phyloP scores from a whole-genome alignment of 2,329 filamentous ascomycete genomes.

The Blastomyces emzantsi region DNA sequence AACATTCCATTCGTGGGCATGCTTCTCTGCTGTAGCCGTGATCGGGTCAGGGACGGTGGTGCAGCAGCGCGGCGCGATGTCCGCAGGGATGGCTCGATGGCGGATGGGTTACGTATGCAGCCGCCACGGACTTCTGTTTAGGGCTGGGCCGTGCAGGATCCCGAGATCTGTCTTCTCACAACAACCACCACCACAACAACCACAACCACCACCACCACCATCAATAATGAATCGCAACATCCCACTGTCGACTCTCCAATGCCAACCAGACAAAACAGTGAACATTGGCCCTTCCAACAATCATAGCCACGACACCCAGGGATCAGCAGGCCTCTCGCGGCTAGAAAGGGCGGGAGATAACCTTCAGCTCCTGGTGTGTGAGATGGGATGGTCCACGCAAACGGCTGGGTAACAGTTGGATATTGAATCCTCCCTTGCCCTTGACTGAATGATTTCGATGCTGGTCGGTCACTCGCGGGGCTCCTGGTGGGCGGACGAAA shows the following conservation, averaged over 20 bases:
- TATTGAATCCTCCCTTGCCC: neutral
- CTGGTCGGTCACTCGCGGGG: neutral
- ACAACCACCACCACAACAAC: too few relatives aligned
- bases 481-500: neutral
- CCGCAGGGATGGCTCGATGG: neutral
- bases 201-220: neutral
- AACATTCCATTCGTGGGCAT: neutral
- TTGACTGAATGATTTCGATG: neutral
- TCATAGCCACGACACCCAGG: neutral
- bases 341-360: neutral
- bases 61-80: neutral
- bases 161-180: neutral
- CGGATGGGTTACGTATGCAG: slow-evolving; percentile 4
- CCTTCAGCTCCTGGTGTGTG: neutral
- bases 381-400: neutral
- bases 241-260: neutral
- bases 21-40: neutral
- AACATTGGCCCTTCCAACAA: neutral
- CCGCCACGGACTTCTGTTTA: neutral
- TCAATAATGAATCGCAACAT: neutral
- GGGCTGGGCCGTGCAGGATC: neutral
- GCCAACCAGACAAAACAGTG: neutral
- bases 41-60: neutral
- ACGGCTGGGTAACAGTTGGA: neutral
- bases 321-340: neutral